Evolutionary conservation across 2,329 filamentous ascomycete species (phyloP), one percentile per base, ranked within the genome.

Genomic region (Cytospora schulzeri): DNA sequence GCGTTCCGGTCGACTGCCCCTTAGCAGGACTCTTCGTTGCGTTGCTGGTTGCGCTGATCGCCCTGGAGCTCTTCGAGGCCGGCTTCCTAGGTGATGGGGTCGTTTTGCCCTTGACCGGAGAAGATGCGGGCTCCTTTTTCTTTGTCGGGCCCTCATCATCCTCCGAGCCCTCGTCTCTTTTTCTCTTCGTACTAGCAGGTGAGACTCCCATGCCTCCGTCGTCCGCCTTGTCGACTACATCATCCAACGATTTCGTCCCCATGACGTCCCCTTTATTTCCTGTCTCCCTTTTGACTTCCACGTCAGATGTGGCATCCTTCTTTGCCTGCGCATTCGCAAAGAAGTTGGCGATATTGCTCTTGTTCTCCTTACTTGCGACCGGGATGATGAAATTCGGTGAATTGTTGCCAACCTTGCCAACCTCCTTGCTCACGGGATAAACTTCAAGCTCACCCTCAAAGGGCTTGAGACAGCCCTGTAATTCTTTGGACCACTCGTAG

Each of bases 381-480:
- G 94, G 94, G 1, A 97, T 80, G 53, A 97, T 84, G 72, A 97
- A 97, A 0, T 83, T 85, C 0, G 92, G 88, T 24, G 91, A 96
- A 75, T 96, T 91, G 70, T 96, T 97, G 7, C 94, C 93, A 0
- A 97, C 93, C 77, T 97, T 98, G 0, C 93, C 93, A 0, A 98
- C 94, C 4, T 95, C 93, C 74, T 92, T 91, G 70, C 84, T 88
- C 2, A 99, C 95, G 0, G 90, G 88, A 73, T 97, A 97, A 60
- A 91, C 88, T 62, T 96, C 92, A 11, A 99, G 79, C 62, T 91
- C 89, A 5, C 91, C 91, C 6, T 85, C 77, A 69, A 88, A 97
- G 0, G 95, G 93, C 72, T 86, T 89, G n/a, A 98, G 79, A 0
- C 96, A 78, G 0, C 81, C 81, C 74, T 97, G 93, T 31, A 98